phyloP scores from a whole-genome alignment of 129 eudicot genomes.

The Dittrichia graveolens region DNA sequence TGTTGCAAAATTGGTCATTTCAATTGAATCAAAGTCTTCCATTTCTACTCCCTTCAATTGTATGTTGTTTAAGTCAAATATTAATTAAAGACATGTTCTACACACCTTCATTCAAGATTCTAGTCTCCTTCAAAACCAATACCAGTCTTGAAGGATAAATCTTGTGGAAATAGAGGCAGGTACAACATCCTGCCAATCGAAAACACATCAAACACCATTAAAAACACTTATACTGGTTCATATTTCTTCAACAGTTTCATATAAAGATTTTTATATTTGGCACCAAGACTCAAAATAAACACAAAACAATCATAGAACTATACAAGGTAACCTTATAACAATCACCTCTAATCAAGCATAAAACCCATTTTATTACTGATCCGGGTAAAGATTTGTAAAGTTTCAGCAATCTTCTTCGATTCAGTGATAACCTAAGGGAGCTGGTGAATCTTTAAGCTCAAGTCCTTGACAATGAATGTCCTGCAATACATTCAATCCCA shows the following conservation, averaged over 20 bases:
- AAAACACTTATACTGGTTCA: slow-evolving; percentile 7
- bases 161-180: slow-evolving; percentile 29
- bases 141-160: slow-evolving; percentile 38
- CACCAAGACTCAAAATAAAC: slow-evolving; percentile 11
- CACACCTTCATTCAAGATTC: too few relatives aligned
- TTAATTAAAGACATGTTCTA: too few relatives aligned
- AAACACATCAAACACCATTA: slow-evolving; percentile 20
- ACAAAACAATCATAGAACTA: slow-evolving; percentile 26
- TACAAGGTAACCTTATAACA: slow-evolving; percentile 23
- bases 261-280: slow-evolving; percentile 18
- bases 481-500: slow-evolving; percentile 50
- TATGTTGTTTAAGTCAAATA: too few relatives aligned
- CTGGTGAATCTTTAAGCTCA: slow-evolving; percentile 82
- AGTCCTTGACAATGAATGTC: slow-evolving; percentile 85
- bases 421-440: slow-evolving; percentile 93
- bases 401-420: slow-evolving; percentile 3
- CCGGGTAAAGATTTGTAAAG: slow-evolving; percentile 6
- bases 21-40: too few relatives aligned
- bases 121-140: slow-evolving; percentile 37
- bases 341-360: slow-evolving; percentile 17
- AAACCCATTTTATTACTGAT: slow-evolving; percentile 26
- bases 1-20: too few relatives aligned
- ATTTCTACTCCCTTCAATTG: too few relatives aligned
- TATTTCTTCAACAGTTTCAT: slow-evolving; percentile 10
- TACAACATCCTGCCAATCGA: slow-evolving; percentile 39